Evolutionary conservation across 768 basidiomycete species (phyloP).

Genomic region (Leccinum longicurvipes): DNA sequence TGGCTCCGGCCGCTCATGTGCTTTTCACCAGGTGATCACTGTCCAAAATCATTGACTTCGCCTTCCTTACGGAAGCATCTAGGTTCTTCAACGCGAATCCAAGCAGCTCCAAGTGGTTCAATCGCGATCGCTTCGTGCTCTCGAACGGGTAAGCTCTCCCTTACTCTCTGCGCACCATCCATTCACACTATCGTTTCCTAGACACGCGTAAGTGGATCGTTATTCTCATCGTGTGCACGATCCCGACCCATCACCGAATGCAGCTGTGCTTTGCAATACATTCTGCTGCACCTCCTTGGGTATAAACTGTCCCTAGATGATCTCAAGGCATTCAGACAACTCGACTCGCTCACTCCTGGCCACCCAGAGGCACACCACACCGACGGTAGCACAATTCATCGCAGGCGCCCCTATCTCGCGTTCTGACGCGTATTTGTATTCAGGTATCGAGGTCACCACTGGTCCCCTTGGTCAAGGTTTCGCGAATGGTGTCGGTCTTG

Average conservation of each 20-base stretch:
- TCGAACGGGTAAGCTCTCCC: conserved; percentile 74
- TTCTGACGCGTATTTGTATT: conserved; percentile 7
- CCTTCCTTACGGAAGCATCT: background rate
- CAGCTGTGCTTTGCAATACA: conserved; percentile 93
- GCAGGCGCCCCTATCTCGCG: background rate
- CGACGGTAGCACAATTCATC: conserved; percentile 40
- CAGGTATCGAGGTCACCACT: conserved; percentile 87
- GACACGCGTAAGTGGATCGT: conserved; percentile 62
- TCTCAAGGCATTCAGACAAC: conserved; percentile 88
- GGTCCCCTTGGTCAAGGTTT: conserved; percentile 96
- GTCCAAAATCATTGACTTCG: background rate
- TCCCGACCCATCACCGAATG: conserved; percentile 6
- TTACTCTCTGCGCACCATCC: background rate
- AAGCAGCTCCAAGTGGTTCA: conserved; percentile 88
- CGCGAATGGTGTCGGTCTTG: conserved; percentile 89
- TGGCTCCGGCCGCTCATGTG: conserved; percentile 82
- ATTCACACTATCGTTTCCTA: conserved; percentile 26
- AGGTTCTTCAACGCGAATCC: conserved; percentile 90
- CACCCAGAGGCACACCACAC: conserved; percentile 82
- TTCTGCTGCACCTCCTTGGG: conserved; percentile 85
- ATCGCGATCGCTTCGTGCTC: conserved; percentile 94
- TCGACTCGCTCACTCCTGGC: conserved; percentile 87
- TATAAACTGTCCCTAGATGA: conserved; percentile 92
- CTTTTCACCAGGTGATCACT: conserved; percentile 64
- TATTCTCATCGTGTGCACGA: background rate